Base-by-base conservation (phyloP, 768 basidiomycete species). In the Phaeotremella fagi region DNA sequence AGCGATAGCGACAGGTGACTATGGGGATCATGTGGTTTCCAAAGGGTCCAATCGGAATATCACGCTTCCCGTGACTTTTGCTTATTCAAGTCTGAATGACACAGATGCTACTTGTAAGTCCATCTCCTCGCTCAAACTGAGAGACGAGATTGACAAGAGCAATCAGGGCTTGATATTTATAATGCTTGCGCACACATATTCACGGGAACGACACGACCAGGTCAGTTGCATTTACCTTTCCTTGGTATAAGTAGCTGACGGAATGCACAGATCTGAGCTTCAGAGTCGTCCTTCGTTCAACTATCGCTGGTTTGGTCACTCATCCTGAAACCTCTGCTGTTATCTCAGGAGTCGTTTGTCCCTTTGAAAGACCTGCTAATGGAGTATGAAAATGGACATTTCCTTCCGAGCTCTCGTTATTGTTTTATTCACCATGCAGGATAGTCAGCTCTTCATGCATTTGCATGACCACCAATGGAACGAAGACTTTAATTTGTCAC, bases 41-140 rank as follows among this genome's bases (percentile, higher is more conserved):
- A 85, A 87, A 11, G 85, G 85, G 65, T 48, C 74, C 20, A 84
- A 83, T 65, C 80, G 83, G n/a, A 71, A 81, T 28, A 76, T 95
- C 24, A 71, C 80, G 27, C 59, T 97, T 9, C 90, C 90, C 0
- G 76, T 97, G 46, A 86, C 86, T 63, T 92, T 94, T 75, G 82
- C 84, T 0, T 95, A 94, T 71, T 59, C 82, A 12, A 88, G 85
- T 0, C 77, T 81, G 11, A 95, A 97, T 68, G 79, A 81, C 41
- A 82, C 85, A 3, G 91, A 97, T 74, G 77, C 80, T 29, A 94
- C 91, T 20, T 97, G 90, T 89, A 61, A 48, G 75, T 66, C 18
- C 9, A 24, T 16, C 16, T 27, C n/a, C 1, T 52, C 16, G 9
- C 16, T 15, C 18, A 12, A 18, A 6, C 28, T 45, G 2, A 48